Percentiles rank a stretch among this genome's conserved stretches.
phyloP scores from a whole-genome alignment of 768 basidiomycete genomes.

The Polyporus arcularius region DNA sequence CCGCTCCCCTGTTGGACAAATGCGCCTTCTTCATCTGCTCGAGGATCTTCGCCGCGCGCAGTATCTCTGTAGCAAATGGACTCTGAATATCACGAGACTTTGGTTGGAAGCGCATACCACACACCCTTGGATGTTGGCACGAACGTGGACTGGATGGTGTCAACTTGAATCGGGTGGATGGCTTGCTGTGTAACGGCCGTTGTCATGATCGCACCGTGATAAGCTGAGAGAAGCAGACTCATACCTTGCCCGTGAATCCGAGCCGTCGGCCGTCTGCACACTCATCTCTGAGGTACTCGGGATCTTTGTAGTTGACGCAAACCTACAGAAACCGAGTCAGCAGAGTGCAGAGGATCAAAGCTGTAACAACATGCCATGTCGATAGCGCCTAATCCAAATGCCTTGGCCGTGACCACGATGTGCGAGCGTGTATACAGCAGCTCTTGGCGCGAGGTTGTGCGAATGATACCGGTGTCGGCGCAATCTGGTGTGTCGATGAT shows the following conservation, averaged over 20 bases:
- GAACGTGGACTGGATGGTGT: slow-evolving; percentile 75
- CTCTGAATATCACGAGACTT: background rate
- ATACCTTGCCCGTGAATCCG: slow-evolving; percentile 91
- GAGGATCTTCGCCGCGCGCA: slow-evolving; percentile 73
- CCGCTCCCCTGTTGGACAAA: slow-evolving; percentile 57
- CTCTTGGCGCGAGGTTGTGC: slow-evolving; percentile 74
- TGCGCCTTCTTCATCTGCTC: slow-evolving; percentile 63
- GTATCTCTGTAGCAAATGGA: slow-evolving; percentile 56
- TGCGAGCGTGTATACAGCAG: slow-evolving; percentile 82
- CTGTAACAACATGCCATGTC: slow-evolving; percentile 67
- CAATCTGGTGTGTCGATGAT: slow-evolving; percentile 57
- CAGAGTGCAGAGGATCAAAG: background rate
- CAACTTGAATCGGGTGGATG: slow-evolving; percentile 87
- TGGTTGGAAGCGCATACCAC: slow-evolving; percentile 3
- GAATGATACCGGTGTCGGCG: slow-evolving; percentile 81
- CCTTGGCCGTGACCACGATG: slow-evolving; percentile 80
- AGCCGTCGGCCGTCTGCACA: slow-evolving; percentile 76
- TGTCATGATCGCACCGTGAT: background rate
- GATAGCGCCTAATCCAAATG: slow-evolving; percentile 81
- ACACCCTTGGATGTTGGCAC: slow-evolving; percentile 72
- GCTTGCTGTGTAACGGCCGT: slow-evolving; percentile 65
- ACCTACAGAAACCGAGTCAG: slow-evolving; percentile 48
- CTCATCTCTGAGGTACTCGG: slow-evolving; percentile 66
- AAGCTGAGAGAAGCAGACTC: background rate
- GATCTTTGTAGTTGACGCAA: slow-evolving; percentile 84